These are phyloP conservation scores for Chlorella vulgaris DNA, from an alignment of 139 green algal species.

Conservation along the genomic window DNA sequence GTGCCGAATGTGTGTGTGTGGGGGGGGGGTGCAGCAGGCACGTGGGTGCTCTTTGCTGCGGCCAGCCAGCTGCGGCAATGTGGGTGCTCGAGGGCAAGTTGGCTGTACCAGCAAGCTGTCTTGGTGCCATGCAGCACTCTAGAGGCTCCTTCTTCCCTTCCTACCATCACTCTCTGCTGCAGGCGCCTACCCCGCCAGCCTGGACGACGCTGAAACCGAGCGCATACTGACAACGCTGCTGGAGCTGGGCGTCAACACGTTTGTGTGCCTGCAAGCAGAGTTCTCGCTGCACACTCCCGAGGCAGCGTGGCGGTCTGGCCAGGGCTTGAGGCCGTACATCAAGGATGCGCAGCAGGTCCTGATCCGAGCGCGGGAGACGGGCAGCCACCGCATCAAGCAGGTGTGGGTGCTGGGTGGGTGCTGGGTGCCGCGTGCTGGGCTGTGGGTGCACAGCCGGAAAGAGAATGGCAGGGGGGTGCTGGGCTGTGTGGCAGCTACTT, in stretches of 20 bases:
- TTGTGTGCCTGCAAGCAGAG: slow-evolving; percentile 87
- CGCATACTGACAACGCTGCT: slow-evolving; percentile 73
- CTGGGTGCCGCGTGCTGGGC: no score
- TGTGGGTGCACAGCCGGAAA: not conserved
- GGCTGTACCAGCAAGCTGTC: not conserved
- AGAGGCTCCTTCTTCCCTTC: not conserved
- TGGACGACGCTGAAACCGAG: slow-evolving; percentile 76
- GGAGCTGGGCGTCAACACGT: slow-evolving; percentile 80
- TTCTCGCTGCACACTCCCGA: slow-evolving; percentile 75
- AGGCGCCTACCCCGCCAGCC: slow-evolving; percentile 64
- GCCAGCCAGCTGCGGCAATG: no score
- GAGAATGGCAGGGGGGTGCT: no score
- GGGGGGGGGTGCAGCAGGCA: no score
- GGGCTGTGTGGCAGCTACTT: no score
- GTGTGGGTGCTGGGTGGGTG: not conserved
- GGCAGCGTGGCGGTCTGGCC: slow-evolving; percentile 63
- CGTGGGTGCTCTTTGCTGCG: no score
- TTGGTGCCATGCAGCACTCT: not conserved
- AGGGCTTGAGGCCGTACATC: slow-evolving; percentile 81
- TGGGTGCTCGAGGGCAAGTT: not conserved
- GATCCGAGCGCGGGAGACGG: slow-evolving; percentile 59
- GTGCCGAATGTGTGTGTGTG: no score
- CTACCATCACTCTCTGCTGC: no score
- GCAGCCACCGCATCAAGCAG: slow-evolving; percentile 59
- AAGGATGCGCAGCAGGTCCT: slow-evolving; percentile 81